Conservation (phyloP, 2,329 filamentous ascomycete genomes). For the Phaeosphaeria sp. region DNA sequence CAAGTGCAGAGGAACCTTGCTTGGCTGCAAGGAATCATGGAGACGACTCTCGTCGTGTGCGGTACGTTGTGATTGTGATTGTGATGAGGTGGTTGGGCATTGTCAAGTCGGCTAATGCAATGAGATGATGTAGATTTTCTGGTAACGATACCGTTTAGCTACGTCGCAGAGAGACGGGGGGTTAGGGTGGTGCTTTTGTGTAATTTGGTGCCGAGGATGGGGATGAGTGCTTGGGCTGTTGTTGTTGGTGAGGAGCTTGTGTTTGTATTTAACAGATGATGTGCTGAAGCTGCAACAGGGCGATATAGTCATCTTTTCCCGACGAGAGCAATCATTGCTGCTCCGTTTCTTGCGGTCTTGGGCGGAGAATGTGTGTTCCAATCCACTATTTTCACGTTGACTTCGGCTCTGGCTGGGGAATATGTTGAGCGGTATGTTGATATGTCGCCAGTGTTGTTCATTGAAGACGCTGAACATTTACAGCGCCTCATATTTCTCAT, state of each 20-base stretch:
- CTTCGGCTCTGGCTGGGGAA: conserved; percentile 38
- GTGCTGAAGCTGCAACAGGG: conserved; percentile 22
- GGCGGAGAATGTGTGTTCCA: conserved; percentile 48
- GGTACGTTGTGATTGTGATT: conserved; percentile 29
- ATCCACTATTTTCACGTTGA: conserved; percentile 44
- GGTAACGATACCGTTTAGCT: conserved; percentile 46
- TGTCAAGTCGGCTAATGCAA: conserved; percentile 9
- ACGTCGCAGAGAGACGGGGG: conserved; percentile 40
- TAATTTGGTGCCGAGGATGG: conserved; percentile 41
- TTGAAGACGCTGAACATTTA: conserved; percentile 3
- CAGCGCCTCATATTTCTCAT: conserved; percentile 47
- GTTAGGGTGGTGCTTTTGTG: conserved; percentile 38
- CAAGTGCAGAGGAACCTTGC: conserved; percentile 60
- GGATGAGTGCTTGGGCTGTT: conserved; percentile 40
- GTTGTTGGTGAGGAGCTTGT: conserved; percentile 31
- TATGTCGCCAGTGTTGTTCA: neutral
- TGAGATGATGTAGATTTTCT: conserved; percentile 31
- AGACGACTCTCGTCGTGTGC: conserved; percentile 45
- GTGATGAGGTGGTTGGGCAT: neutral
- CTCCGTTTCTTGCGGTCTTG: conserved; percentile 39
- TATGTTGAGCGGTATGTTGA: conserved; percentile 39
- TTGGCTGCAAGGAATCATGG: conserved; percentile 58
- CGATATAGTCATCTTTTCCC: conserved; percentile 33
- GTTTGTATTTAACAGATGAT: neutral
- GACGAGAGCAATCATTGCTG: conserved; percentile 38